Base-by-base conservation (phyloP, 1,284 basidiomycete genomes). In the Sphagnurus paluster region DNA sequence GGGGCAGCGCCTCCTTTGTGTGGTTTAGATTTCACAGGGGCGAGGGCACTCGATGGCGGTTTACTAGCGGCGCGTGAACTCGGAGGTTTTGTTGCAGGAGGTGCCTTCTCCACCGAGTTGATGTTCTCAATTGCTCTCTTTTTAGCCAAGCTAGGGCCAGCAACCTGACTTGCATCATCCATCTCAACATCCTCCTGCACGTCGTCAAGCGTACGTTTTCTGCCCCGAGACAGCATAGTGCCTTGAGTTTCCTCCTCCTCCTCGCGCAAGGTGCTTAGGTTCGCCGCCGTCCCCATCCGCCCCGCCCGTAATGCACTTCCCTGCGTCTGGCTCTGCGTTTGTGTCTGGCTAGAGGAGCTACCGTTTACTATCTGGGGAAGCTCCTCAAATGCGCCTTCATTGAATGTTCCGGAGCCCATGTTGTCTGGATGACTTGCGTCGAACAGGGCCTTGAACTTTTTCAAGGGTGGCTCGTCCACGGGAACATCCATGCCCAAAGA, bases 371-470 rank as follows among this genome's bases (percentile, higher is more conserved):
- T 44, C 33, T 44, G 53, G 23, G 59, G 59, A 36, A 54, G 53
- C 23, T 59, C 54, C 14, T 49, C 48, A n/a, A 49, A 30, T 2
- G 46, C 44, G 30, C 37, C 45, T 14, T 55, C 51, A 25, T 51
- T 43, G 40, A 57, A 56, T 17, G 56, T 60, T 16, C 56, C 63
- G 8, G 52, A 58, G 16, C 54, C 64, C 16, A 50, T 57, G 30
- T 65, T 70, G 46, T 75, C 72, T 10, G 80, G 82, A 56, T 84
- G 71, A 42, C 71, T 85, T 19, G 76, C 77, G 10, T 89, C 85
- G 50, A 86, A 89, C 3, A 89, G 69, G 0, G 77, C 77, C 56
- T 80, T 84, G 65, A 82, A 87, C 58, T 79, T 84, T 58, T 87
- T 87, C 17, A 80, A 62, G 2, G 80, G 75, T 0, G 83, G 80